phyloP scores from a whole-genome alignment of 148 eudicot genomes.

The Beta vulgaris region DNA sequence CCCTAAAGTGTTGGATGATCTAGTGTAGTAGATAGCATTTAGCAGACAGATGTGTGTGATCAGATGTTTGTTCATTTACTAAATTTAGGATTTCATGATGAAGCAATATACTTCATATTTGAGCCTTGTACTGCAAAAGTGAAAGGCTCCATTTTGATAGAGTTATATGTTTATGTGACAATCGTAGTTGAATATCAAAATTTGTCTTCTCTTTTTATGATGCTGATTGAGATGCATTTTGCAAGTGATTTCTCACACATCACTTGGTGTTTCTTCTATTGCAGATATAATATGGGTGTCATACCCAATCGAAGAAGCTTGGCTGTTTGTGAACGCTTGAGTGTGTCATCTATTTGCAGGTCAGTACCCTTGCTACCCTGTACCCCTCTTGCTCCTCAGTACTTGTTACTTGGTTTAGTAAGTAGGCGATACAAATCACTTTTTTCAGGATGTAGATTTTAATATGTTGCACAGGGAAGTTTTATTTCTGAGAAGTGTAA shows the following conservation, averaged over 20 bases:
- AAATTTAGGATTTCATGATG: not conserved
- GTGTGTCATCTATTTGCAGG: conserved; percentile 86
- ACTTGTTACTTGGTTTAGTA: not conserved
- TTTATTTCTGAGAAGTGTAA: too few species aligned
- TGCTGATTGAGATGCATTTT: not conserved
- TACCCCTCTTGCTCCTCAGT: too few species aligned
- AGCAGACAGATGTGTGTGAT: not conserved
- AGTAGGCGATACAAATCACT: not conserved
- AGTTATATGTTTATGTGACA: not conserved
- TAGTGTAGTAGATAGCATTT: not conserved
- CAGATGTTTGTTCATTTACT: not conserved
- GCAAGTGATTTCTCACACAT: not conserved
- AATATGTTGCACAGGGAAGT: too few species aligned
- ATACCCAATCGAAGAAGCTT: conserved; percentile 72
- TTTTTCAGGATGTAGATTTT: too few species aligned
- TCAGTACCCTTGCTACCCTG: conserved; percentile 30
- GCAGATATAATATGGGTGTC: conserved; percentile 95
- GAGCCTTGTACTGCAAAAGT: not conserved
- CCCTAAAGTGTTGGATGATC: not conserved
- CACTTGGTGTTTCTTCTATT: not conserved
- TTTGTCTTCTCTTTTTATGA: not conserved
- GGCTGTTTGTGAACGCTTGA: conserved; percentile 64
- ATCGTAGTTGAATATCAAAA: not conserved
- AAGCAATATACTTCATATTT: not conserved
- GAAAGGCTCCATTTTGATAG: not conserved